Evolutionary conservation across 2,329 filamentous ascomycete genomes (phyloP), one percentile per base, ranked within the genome.

Genomic region (Clonostachys byssicola): DNA sequence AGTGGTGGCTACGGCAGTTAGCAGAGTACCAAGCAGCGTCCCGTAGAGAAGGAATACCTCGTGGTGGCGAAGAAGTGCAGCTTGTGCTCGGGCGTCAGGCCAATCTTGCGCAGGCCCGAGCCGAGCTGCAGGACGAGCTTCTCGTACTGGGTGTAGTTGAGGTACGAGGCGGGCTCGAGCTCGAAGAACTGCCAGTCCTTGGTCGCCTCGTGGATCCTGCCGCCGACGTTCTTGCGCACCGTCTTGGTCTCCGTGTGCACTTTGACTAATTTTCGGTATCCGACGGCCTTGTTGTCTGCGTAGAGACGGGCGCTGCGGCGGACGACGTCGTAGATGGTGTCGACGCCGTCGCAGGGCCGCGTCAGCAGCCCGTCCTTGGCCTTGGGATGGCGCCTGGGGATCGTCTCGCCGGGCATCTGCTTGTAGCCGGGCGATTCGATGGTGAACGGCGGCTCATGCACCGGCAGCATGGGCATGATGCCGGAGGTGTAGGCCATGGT

Each of bases 101-200:
- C 91, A 35, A 95, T 72, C 60, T 86, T 83, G 61, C 85, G 81
- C 66, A 95, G 71, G 48, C 86, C 91, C 17, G 83, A 77, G 46
- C 88, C 91, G 16, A 91, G 70, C 56, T 87, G 75, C 48, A 88
- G 72, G 44, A 84, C 78, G 52, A 83, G 75, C 59, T 83, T 75
- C 68, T 89, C 81, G 63, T 92, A 94, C 69, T 95, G 85, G 59
- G 79, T 75, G 70, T 92, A 95, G 57, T 83, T 89, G 61, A 86
- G 74, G 73, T 85, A 95, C 41, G 78, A 75, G 73, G 88, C 96
- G 43, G 75, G 74, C 51, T 86, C 85, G 55, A 95, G 82, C 76
- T 96, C 91, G 57, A 89, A 95, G 70, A 85, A 95, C 46, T 85
- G 84, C 91, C 91, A 96, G 66, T 92, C 82, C 81, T 95, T 96